A percentile compares a stretch with the other conserved stretches of the same genome.
phyloP scores from a whole-genome alignment of 2,329 filamentous ascomycete genomes.

The Fusarium neocosmosporiellum region DNA sequence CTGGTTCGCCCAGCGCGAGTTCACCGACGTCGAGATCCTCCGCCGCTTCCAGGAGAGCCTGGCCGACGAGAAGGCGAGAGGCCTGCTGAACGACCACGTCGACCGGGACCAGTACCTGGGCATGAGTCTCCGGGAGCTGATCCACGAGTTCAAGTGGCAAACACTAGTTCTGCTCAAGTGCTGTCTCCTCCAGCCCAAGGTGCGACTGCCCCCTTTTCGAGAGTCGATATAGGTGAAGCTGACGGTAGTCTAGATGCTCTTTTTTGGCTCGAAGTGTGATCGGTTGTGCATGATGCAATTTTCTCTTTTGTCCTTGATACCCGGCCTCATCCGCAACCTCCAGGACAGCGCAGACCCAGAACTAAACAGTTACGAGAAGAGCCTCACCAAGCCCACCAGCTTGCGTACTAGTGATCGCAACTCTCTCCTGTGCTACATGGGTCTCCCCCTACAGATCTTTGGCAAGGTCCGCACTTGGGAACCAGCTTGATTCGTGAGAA shows the following conservation, averaged over 20 bases:
- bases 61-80: conserved; percentile 71
- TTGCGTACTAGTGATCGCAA: conserved; percentile 90
- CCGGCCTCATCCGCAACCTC: conserved; percentile 89
- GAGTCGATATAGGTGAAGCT: neutral
- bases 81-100: conserved; percentile 70
- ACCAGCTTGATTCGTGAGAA: neutral
- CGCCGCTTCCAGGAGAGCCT: conserved; percentile 92
- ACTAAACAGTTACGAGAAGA: conserved; percentile 84
- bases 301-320: conserved; percentile 93
- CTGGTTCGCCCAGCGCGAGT: conserved; percentile 96
- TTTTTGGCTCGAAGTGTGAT: conserved; percentile 97
- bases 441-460: conserved; percentile 92
- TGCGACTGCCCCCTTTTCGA: conserved; percentile 49
- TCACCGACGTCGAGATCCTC: conserved; percentile 90
- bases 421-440: conserved; percentile 94
- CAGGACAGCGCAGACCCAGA: conserved; percentile 96
- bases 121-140: conserved; percentile 87
- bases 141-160: conserved; percentile 95
- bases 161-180: conserved; percentile 95
- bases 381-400: conserved; percentile 80
- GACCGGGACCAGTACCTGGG: conserved; percentile 90
- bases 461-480: conserved; percentile 71
- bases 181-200: conserved; percentile 93
- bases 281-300: conserved; percentile 98
- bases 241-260: conserved; percentile 79